Evolutionary conservation across 768 basidiomycete species (phyloP), one percentile per base, ranked within the genome.

Genomic region (Suillus subalutaceus): DNA sequence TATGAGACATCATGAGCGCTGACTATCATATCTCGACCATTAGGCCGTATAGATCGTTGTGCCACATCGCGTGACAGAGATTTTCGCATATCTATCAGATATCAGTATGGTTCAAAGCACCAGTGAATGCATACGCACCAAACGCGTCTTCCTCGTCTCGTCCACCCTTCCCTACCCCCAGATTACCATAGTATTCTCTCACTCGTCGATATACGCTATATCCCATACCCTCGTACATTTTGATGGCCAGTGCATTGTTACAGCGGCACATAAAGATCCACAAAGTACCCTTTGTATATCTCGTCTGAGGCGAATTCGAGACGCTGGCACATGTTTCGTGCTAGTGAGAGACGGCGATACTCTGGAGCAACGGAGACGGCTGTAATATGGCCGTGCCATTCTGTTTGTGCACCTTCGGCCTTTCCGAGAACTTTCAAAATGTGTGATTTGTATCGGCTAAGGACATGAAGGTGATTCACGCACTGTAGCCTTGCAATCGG

Each of bases 181-280:
- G 77, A 68, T 81, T 87, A 20, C 90, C 89, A 77, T 96, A 96
- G 80, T 96, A 99, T 76, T 95, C 94, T 67, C 89, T 85, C 60
- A 99, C 96, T 67, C 94, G 79, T 35, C 95, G 82, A 78, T 91
- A 99, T 15, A 99, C 94, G 72, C 91, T 94, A 72, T 99, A 99
- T 13, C 94, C 96, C 74, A 98, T 80, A 48, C 88, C 85, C 75
- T 99, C 94, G 73, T 99, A 98, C 91, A 99, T 91, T 23, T 81
- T 83, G 66, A 97, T 93, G 23, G 97, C 97, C 26, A 94, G 82
- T 3, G 78, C 71, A 71, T 97, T 97, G 66, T 89, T 89, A 72
- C 93, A 95, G 62, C 97, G 88, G 88, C 65, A 99, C 97, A 75
- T 95, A 99, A 26, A 99, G 85, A 78, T 99, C 97, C 58, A 99